phyloP scores from a whole-genome alignment of 2,329 filamentous ascomycete genomes.

The Exophiala phaeomuriformis region DNA sequence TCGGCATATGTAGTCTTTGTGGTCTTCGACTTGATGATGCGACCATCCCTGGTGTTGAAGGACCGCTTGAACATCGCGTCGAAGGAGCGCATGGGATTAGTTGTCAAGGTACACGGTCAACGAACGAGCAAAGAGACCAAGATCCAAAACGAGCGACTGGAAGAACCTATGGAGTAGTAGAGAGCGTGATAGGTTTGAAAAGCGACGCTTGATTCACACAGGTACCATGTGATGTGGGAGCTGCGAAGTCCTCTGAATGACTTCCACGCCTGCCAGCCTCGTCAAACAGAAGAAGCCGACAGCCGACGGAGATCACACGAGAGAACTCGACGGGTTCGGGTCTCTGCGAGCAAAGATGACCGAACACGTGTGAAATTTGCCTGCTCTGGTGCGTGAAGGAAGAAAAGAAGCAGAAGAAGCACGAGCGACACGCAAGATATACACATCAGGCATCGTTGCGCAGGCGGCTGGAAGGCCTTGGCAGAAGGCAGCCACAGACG shows the following conservation, averaged over 20 bases:
- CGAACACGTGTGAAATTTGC: slow-evolving; percentile 24
- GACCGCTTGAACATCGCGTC: slow-evolving; percentile 85
- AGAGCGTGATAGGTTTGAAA: slow-evolving; percentile 35
- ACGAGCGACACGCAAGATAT: slow-evolving; percentile 13
- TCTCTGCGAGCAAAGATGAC: slow-evolving; percentile 20
- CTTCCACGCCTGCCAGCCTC: slow-evolving; percentile 28
- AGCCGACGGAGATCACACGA: slow-evolving; percentile 19
- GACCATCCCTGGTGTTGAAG: slow-evolving; percentile 67
- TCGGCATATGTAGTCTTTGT: slow-evolving; percentile 69
- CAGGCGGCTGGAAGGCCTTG: slow-evolving; percentile 20
- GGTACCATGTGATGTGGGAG: slow-evolving; percentile 47
- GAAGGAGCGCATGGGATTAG: slow-evolving; percentile 29
- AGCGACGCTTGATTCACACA: slow-evolving; percentile 41
- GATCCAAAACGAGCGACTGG: slow-evolving; percentile 37
- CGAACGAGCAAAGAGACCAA: slow-evolving; percentile 42
- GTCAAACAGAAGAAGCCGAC: slow-evolving; percentile 13
- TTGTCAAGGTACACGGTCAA: slow-evolving; percentile 29
- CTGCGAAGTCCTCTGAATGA: slow-evolving; percentile 47
- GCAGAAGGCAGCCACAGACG: slow-evolving; percentile 15
- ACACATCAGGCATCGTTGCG: slow-evolving; percentile 2
- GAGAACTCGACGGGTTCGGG: slow-evolving; percentile 25
- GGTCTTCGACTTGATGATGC: slow-evolving; percentile 82
- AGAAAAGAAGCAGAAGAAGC: slow-evolving; percentile 14
- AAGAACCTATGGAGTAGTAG: slow-evolving; percentile 35
- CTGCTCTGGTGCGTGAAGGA: slow-evolving; percentile 27